These are phyloP conservation scores for Ascocoryne sarcoides DNA, from an alignment of 2,329 filamentous ascomycete genomes.

Conservation along the genomic window DNA sequence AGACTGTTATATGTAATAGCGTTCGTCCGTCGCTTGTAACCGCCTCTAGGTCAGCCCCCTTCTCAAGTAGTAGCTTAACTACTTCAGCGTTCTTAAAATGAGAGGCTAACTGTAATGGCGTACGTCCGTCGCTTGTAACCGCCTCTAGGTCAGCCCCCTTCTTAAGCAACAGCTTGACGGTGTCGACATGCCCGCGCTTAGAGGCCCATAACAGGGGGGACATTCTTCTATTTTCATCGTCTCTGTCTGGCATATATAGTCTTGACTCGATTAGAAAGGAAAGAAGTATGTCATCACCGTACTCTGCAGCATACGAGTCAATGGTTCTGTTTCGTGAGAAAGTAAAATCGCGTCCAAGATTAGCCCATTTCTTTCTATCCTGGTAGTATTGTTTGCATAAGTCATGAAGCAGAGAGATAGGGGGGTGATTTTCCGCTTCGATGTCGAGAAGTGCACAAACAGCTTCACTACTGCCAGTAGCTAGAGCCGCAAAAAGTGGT, in stretches of 20 bases:
- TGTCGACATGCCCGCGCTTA: constrained; percentile 17
- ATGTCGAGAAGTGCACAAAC: constrained; percentile 20
- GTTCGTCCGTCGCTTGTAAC: too few species aligned
- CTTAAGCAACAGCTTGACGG: constrained; percentile 17
- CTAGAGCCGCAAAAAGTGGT: constrained; percentile 31
- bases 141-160: constrained; percentile 10
- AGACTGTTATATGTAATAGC: too few species aligned
- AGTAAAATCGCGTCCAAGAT: constrained; percentile 6
- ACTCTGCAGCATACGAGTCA: constrained; percentile 4
- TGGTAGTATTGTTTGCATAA: constrained; percentile 7
- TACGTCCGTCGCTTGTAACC: constrained; percentile 3
- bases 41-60: too few species aligned
- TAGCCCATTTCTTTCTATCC: constrained; percentile 1
- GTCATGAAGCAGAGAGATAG: constrained; percentile 1
- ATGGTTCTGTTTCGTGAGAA: constrained; percentile 6
- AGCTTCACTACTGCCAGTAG: constrained; percentile 24
- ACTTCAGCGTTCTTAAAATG: background rate
- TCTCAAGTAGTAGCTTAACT: constrained; percentile 8
- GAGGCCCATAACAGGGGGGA: constrained; percentile 2
- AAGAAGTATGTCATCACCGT: too few species aligned
- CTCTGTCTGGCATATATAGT: constrained; percentile 6
- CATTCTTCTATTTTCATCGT: constrained; percentile 2
- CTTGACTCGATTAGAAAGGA: constrained; percentile 8
- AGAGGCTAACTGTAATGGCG: constrained; percentile 5
- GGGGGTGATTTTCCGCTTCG: constrained; percentile 3